A percentile compares a stretch with the other conserved stretches of the same genome.
phyloP scores from a whole-genome alignment of 192 early-diverging fungal species.

The Backusella morwellensis region DNA sequence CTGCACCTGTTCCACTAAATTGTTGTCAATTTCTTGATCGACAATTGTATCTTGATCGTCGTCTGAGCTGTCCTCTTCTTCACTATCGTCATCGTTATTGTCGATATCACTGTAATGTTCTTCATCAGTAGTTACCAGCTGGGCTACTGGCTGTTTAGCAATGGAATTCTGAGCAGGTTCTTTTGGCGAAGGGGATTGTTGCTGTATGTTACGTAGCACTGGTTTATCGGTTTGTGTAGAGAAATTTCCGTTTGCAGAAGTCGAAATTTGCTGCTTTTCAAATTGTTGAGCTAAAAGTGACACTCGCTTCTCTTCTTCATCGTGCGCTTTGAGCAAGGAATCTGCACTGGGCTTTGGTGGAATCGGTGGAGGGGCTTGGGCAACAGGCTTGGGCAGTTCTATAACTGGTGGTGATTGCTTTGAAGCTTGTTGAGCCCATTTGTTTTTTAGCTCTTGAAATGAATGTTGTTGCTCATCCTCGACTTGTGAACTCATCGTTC shows the following conservation, averaged over 20 bases:
- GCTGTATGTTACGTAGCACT: neutral
- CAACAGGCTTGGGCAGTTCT: neutral
- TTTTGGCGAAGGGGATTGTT: neutral
- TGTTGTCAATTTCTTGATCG: conserved; percentile 14
- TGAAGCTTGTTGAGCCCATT: conserved; percentile 27
- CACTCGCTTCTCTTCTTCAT: neutral
- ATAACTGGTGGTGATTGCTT: neutral
- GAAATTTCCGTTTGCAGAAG: neutral
- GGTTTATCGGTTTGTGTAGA: conserved; percentile 1
- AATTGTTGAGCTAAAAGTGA: conserved; percentile 13
- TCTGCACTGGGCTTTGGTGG: conserved; percentile 2
- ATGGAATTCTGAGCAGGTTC: neutral
- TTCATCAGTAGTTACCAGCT: neutral
- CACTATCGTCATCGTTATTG: neutral
- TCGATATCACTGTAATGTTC: neutral
- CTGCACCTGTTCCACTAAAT: conserved; percentile 16
- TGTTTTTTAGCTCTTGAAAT: conserved; percentile 32
- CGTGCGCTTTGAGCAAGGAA: neutral
- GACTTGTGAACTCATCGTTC: neutral
- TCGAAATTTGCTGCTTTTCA: neutral
- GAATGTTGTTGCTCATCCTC: conserved; percentile 15
- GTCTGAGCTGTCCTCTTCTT: neutral
- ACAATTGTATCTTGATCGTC: neutral
- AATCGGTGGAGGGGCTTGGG: neutral
- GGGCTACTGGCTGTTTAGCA: neutral